Evolutionary conservation across 345 rosid genomes (phyloP), one percentile per base, ranked within the genome.

Genomic region (Alliaria petiolata): DNA sequence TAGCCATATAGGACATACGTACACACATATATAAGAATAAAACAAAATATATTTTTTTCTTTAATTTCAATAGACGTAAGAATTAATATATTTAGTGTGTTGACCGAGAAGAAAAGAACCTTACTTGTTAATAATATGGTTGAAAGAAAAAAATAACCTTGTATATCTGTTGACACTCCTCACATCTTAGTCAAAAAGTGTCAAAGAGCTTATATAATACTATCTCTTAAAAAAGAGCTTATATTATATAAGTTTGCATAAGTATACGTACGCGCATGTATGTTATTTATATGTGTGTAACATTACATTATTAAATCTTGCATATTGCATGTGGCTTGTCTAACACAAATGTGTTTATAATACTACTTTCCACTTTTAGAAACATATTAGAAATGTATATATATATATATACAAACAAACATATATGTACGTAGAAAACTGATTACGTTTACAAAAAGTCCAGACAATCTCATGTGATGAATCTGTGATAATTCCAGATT

Each of bases 171-270:
- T 31, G 45, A 56, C 44, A 56, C 34, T 68, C 22, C 53, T 33
- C 43, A 14, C 31, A 56, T 55, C 8, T 42, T 20, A 33, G 57
- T 56, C 45, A 68, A 68, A 68, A 55, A 19, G 20, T 56, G 64
- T 56, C 54, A 68, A 56, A 43, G 30, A 55, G 61, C 40, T 13
- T 38, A 28, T n/a, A n/a, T n/a, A n/a, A n/a, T n/a, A n/a, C n/a
- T n/a, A n/a, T n/a, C n/a, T n/a, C n/a, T n/a, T n/a, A n/a, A n/a
- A n/a, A n/a, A n/a, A n/a, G n/a, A n/a, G n/a, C n/a, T n/a, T n/a
- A n/a, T n/a, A n/a, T n/a, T n/a, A n/a, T n/a, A n/a, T n/a, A n/a
- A n/a, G n/a, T n/a, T n/a, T n/a, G n/a, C n/a, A n/a, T 52, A 67
- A 34, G 13, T 25, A n/a, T 36, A 65, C 59, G 35, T 36, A 65